These are phyloP conservation scores for Zoysia matrella DNA, from an alignment of 202 grass and related monocot species.

Conservation along the genomic window DNA sequence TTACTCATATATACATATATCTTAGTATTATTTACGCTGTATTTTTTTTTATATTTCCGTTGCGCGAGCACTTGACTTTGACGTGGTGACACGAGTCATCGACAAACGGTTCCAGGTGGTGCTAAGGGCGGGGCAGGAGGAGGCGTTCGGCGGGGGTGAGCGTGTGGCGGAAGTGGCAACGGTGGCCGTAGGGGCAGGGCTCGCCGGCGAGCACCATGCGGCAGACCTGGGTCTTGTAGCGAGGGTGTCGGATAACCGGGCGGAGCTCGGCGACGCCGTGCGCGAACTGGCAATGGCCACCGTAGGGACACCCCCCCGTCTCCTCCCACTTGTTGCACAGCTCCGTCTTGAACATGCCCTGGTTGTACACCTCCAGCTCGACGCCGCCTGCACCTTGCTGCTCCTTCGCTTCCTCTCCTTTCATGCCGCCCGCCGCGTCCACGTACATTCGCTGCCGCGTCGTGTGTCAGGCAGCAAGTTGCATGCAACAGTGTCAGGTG, in stretches of 20 bases:
- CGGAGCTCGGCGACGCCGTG: slow-evolving; percentile 96
- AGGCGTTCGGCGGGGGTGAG: slow-evolving; percentile 68
- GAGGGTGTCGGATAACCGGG: slow-evolving; percentile 91
- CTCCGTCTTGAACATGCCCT: slow-evolving; percentile 99
- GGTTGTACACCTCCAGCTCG: slow-evolving; percentile 94
- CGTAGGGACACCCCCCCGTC: slow-evolving; percentile 80
- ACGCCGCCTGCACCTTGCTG: neutral
- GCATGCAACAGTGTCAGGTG: slow-evolving; percentile 17
- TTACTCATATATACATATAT: neutral
- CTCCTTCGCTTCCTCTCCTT: slow-evolving; percentile 33
- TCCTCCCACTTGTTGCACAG: slow-evolving; percentile 99
- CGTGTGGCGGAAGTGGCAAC: slow-evolving; percentile 95
- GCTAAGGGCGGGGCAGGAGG: slow-evolving; percentile 45
- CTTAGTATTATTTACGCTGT: slow-evolving; percentile 36
- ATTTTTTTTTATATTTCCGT: slow-evolving; percentile 38
- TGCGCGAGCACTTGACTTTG: neutral
- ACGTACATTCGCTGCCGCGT: slow-evolving; percentile 44
- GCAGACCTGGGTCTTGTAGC: slow-evolving; percentile 99
- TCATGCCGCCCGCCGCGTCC: slow-evolving; percentile 24
- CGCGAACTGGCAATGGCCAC: slow-evolving; percentile 93
- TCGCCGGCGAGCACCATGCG: slow-evolving; percentile 87
- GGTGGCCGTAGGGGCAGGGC: slow-evolving; percentile 85
- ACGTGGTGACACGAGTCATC: neutral
- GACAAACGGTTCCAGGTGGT: slow-evolving; percentile 10
- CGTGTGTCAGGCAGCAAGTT: neutral